Evolutionary conservation across 1,139 yeast genomes (phyloP).

Genomic region (Yamadazyma sp.): DNA sequence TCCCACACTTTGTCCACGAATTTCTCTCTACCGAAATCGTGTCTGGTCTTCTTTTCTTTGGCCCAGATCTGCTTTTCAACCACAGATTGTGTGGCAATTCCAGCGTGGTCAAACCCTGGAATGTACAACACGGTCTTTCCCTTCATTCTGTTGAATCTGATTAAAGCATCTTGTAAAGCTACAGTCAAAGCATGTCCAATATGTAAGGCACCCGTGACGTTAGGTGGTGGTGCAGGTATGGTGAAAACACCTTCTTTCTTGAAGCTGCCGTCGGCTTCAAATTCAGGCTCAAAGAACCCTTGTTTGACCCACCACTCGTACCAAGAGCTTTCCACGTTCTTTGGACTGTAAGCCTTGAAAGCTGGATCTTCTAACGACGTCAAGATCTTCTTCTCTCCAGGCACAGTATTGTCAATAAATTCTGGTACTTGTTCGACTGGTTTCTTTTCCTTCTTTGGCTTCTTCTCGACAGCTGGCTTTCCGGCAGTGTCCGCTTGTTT

Average conservation of each 20-base stretch:
- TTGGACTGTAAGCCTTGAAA: slow-evolving; percentile 90
- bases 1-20: slow-evolving; percentile 92
- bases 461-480: slow-evolving; percentile 47
- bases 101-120: slow-evolving; percentile 99
- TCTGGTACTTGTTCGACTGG: slow-evolving; percentile 74
- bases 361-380: slow-evolving; percentile 89
- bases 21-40: slow-evolving; percentile 90
- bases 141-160: slow-evolving; percentile 94
- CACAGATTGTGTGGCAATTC: slow-evolving; percentile 98
- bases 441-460: slow-evolving; percentile 72
- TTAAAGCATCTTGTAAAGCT: slow-evolving; percentile 89
- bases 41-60: slow-evolving; percentile 84
- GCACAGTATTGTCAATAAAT: slow-evolving; percentile 75
- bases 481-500: slow-evolving; percentile 56
- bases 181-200: slow-evolving; percentile 98
- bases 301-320: slow-evolving; percentile 95
- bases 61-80: slow-evolving; percentile 97
- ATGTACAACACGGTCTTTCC: slow-evolving; percentile 91
- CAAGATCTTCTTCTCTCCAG: slow-evolving; percentile 89
- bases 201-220: slow-evolving; percentile 97
- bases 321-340: slow-evolving; percentile 95
- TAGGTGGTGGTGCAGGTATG: slow-evolving; percentile 98
- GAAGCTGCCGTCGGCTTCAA: slow-evolving; percentile 67
- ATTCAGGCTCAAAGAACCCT: slow-evolving; percentile 87
- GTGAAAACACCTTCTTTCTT: slow-evolving; percentile 84